Conservation (phyloP, 2,329 filamentous ascomycete species). For the Calonectria pteridis region DNA sequence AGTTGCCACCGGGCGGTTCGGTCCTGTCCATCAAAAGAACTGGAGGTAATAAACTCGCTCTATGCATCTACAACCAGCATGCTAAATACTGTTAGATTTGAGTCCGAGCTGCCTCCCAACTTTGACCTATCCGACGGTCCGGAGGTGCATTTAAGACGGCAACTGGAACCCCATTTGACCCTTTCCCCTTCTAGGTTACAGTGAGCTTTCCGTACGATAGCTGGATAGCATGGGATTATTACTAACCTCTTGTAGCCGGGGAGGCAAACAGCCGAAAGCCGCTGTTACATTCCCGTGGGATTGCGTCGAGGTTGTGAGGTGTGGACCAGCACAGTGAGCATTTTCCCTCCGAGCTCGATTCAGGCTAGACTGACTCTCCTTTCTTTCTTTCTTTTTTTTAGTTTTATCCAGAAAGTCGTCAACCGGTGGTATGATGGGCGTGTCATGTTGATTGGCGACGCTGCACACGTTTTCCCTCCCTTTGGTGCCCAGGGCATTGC, state of each 20-base stretch:
- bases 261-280: neutral
- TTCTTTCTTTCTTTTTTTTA: too few species aligned
- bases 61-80: too few species aligned
- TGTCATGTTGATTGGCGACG: conserved; percentile 60
- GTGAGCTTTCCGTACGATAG: neutral
- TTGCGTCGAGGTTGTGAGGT: neutral
- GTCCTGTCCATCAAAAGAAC: neutral
- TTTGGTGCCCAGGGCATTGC: conserved; percentile 55
- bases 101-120: neutral
- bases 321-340: neutral
- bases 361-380: neutral
- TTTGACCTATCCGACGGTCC: neutral
- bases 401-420: conserved; percentile 58
- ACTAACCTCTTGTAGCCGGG: neutral
- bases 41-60: neutral
- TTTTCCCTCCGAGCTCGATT: neutral
- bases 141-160: neutral
- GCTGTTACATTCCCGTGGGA: neutral
- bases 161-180: neutral
- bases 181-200: neutral
- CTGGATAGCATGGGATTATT: too few species aligned
- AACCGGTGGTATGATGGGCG: conserved; percentile 59
- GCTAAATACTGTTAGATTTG: neutral
- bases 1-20: neutral
- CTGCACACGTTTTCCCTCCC: conserved; percentile 65